phyloP scores from a whole-genome alignment of 2,329 filamentous ascomycete species.

The Alternaria alternata region DNA sequence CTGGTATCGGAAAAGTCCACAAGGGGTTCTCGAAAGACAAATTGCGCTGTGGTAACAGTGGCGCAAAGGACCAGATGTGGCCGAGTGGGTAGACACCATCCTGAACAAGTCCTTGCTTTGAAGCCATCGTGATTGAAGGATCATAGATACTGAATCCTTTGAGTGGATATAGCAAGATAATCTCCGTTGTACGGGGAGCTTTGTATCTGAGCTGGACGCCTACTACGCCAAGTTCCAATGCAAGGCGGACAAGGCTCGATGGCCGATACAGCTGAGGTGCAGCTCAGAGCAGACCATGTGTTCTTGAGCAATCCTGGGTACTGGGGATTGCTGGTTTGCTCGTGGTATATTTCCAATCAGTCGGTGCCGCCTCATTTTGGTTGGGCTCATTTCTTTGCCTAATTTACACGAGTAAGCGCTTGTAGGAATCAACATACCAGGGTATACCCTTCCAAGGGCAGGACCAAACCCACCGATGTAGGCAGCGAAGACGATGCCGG shows the following conservation, averaged over 20 bases:
- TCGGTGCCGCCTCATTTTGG: conserved; percentile 16
- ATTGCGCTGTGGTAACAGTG: not conserved
- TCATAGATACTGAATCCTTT: conserved; percentile 8
- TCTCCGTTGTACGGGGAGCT: conserved; percentile 10
- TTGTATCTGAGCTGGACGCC: conserved; percentile 2
- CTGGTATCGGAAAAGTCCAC: not conserved
- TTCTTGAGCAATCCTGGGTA: conserved; percentile 7
- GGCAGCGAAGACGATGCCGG: not conserved
- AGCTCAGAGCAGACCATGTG: conserved; percentile 16
- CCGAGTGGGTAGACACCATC: conserved; percentile 2
- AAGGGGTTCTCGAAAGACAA: not conserved
- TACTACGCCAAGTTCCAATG: not conserved
- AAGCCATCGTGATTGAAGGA: conserved; percentile 6
- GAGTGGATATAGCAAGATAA: conserved; percentile 11
- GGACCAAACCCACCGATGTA: conserved; percentile 2
- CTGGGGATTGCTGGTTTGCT: conserved; percentile 9
- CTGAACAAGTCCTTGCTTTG: conserved; percentile 1
- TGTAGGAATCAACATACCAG: conserved; percentile 1
- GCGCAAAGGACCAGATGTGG: conserved; percentile 3
- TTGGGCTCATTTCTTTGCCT: conserved; percentile 14
- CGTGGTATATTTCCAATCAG: conserved; percentile 4
- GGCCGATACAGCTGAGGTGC: not conserved
- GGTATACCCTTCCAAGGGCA: conserved; percentile 2
- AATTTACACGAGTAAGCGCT: conserved; percentile 21
- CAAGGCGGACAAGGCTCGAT: conserved; percentile 2